Evolutionary conservation across 352 stramenopile species (phyloP).

Genomic region (Phytophthora sp.): DNA sequence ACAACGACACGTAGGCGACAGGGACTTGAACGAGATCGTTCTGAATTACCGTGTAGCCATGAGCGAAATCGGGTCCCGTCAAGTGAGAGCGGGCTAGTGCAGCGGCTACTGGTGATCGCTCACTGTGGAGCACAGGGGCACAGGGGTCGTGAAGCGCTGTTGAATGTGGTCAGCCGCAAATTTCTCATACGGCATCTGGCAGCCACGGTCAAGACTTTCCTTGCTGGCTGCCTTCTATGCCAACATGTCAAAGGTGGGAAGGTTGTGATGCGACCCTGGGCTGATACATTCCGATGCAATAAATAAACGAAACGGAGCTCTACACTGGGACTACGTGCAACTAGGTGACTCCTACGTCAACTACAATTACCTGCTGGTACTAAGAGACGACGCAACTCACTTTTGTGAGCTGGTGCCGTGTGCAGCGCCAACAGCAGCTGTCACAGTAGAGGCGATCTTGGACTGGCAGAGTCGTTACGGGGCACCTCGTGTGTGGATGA

Average conservation of each 20-base stretch:
- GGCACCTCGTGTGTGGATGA: constrained; percentile 21
- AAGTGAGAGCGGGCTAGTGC: not conserved
- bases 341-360: not conserved
- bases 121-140: constrained; percentile 2
- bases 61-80: not conserved
- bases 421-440: constrained; percentile 1
- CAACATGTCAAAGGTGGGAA: not conserved
- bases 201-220: not conserved
- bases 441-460: constrained; percentile 19
- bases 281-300: not conserved
- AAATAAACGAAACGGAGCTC: no score
- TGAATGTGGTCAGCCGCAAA: not conserved
- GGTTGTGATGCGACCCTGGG: not conserved
- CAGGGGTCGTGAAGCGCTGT: not conserved
- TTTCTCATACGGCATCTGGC: constrained; percentile 1
- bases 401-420: constrained; percentile 17
- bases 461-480: constrained; percentile 32
- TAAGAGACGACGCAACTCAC: constrained; percentile 12
- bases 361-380: constrained; percentile 14
- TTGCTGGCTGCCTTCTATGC: not conserved
- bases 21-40: not conserved
- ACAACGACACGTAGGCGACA: not conserved
- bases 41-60: not conserved
- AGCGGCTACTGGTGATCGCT: not conserved
- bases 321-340: no score